These are phyloP conservation scores for Babesia bovis DNA, from an alignment of 169 alveolate species.

Conservation along the genomic window DNA sequence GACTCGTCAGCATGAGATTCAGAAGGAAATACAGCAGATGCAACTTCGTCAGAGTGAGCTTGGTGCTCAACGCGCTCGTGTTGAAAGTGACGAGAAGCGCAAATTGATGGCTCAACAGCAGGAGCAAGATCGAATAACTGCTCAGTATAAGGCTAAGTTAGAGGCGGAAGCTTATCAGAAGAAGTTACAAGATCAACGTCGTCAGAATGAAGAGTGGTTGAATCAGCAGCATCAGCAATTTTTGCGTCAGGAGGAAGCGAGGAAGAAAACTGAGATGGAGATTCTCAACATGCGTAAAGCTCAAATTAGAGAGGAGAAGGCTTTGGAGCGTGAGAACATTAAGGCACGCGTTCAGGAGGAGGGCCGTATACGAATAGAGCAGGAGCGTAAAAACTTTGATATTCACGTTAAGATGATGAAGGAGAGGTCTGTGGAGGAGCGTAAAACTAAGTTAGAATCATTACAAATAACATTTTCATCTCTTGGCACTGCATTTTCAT, in stretches of 20 bases:
- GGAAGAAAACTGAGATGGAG: conserved; percentile 85
- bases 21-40: conserved; percentile 85
- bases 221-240: conserved; percentile 89
- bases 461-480: conserved; percentile 81
- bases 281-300: conserved; percentile 76
- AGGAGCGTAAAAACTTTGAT: conserved; percentile 80
- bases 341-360: conserved; percentile 84
- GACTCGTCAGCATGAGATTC: conserved; percentile 92
- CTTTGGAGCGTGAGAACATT: conserved; percentile 85
- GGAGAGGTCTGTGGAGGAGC: conserved; percentile 85
- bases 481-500: conserved; percentile 75
- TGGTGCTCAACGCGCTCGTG: conserved; percentile 73
- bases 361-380: conserved; percentile 76
- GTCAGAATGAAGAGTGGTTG: conserved; percentile 91
- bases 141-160: conserved; percentile 90
- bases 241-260: conserved; percentile 85
- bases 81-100: conserved; percentile 90
- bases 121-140: conserved; percentile 91
- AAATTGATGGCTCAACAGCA: conserved; percentile 89
- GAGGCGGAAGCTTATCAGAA: conserved; percentile 91
- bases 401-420: conserved; percentile 79
- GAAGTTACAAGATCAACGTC: conserved; percentile 89
- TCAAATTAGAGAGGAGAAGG: conserved; percentile 77
- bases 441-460: conserved; percentile 88
- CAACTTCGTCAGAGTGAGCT: conserved; percentile 70